Evolutionary conservation across 1,284 basidiomycete genomes (phyloP).

Genomic region (Pulveroboletus sp.): DNA sequence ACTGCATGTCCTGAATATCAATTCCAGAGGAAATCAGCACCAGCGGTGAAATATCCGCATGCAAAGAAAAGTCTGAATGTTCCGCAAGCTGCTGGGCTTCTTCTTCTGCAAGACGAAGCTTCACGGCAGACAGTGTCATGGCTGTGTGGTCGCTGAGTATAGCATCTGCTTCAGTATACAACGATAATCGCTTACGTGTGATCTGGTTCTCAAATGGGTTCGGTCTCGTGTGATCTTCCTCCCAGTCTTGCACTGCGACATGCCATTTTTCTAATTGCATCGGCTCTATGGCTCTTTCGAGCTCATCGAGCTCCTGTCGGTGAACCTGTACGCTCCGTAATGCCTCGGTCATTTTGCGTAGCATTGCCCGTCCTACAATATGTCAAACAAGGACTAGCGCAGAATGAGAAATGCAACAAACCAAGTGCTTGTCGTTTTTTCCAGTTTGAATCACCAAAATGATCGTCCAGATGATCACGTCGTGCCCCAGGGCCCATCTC

Average conservation of each 20-base stretch:
- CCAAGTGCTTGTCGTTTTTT: not conserved
- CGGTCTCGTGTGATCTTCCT: not conserved
- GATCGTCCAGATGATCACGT: not conserved
- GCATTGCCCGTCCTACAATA: not conserved
- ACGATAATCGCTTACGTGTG: no score
- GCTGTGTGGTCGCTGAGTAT: not conserved
- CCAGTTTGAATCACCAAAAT: constrained; percentile 5
- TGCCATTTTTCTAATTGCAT: not conserved
- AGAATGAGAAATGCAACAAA: not conserved
- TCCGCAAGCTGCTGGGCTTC: not conserved
- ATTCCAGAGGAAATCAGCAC: not conserved
- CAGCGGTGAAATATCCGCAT: constrained; percentile 1
- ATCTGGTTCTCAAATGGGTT: constrained; percentile 8
- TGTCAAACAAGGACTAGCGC: not conserved
- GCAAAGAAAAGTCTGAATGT: not conserved
- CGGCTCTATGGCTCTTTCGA: not conserved
- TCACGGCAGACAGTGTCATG: constrained; percentile 1
- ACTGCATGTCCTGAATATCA: constrained; percentile 6
- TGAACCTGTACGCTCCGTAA: not conserved
- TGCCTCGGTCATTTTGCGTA: not conserved
- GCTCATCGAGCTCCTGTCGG: not conserved
- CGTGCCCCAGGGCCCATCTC: not conserved
- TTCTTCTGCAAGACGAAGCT: not conserved
- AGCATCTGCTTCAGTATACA: no score
- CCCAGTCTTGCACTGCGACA: constrained; percentile 1